phyloP scores from a whole-genome alignment of 2,329 filamentous ascomycete genomes.

The Penicillium freii region DNA sequence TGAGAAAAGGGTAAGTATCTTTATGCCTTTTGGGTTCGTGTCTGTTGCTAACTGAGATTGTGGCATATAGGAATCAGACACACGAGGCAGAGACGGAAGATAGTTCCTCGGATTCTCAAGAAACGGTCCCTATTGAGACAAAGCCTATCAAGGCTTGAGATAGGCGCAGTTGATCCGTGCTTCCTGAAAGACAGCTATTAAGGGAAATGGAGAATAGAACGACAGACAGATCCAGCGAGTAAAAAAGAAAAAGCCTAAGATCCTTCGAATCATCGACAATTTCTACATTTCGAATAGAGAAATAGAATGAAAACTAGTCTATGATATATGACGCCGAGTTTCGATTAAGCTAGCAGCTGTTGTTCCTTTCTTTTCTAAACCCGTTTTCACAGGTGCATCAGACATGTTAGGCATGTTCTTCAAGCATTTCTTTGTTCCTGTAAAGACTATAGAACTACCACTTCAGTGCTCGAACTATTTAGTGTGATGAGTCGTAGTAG shows the following conservation, averaged over 20 bases:
- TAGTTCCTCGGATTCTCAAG: background rate
- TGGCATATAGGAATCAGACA: background rate
- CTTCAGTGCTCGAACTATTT: background rate
- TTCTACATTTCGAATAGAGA: background rate
- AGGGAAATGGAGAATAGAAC: background rate
- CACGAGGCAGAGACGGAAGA: background rate
- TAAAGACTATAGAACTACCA: background rate
- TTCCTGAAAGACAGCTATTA: background rate
- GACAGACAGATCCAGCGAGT: background rate
- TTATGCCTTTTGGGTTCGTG: background rate
- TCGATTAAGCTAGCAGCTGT: background rate
- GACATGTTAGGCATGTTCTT: no score
- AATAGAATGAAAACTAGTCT: background rate
- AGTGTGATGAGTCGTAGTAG: background rate
- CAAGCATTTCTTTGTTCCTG: background rate
- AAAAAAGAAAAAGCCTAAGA: no score
- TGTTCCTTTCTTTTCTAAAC: background rate
- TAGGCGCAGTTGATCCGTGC: background rate
- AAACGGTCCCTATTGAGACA: background rate
- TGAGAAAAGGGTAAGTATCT: conserved; percentile 1
- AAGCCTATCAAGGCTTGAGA: conserved; percentile 2
- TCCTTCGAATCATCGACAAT: background rate
- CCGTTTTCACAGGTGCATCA: background rate
- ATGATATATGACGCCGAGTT: background rate
- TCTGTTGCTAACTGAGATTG: background rate